These are phyloP conservation scores for Tritrichomonas musculus DNA, from an alignment of 208 protist species.

Conservation along the genomic window DNA sequence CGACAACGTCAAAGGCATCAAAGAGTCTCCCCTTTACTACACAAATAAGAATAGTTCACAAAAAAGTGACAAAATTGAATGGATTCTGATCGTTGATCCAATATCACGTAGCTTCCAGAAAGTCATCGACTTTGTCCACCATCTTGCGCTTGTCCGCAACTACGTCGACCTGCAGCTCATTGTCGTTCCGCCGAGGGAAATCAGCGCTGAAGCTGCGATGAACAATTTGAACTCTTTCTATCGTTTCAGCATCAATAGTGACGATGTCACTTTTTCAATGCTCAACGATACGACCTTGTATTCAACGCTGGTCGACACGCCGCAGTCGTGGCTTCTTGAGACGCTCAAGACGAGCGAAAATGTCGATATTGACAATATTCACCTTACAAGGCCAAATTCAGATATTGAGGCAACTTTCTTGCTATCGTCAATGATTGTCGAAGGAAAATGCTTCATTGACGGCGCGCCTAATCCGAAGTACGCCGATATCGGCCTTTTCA, in stretches of 20 bases:
- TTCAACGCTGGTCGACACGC: not conserved
- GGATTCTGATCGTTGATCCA: not conserved
- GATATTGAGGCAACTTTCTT: not conserved
- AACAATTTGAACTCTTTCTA: not conserved
- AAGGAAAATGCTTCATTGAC: not conserved
- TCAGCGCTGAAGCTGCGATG: not conserved
- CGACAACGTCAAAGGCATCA: no score
- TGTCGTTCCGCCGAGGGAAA: not conserved
- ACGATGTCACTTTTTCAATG: not conserved
- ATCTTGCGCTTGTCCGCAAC: not conserved
- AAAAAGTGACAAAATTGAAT: not conserved
- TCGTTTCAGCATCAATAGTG: not conserved
- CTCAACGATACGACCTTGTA: not conserved
- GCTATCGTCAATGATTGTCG: not conserved
- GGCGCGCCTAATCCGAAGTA: no score
- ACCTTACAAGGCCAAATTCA: not conserved
- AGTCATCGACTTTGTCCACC: not conserved
- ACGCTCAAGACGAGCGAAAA: no score
- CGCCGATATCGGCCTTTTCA: no score
- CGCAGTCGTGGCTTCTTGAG: not conserved
- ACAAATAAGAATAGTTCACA: no score
- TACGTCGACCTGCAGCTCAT: not conserved
- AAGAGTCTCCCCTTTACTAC: no score
- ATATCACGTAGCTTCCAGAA: not conserved
- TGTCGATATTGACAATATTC: conserved; percentile 18